Evolutionary conservation across 2,329 filamentous ascomycete species (phyloP).

Genomic region (Colletotrichum filicis): DNA sequence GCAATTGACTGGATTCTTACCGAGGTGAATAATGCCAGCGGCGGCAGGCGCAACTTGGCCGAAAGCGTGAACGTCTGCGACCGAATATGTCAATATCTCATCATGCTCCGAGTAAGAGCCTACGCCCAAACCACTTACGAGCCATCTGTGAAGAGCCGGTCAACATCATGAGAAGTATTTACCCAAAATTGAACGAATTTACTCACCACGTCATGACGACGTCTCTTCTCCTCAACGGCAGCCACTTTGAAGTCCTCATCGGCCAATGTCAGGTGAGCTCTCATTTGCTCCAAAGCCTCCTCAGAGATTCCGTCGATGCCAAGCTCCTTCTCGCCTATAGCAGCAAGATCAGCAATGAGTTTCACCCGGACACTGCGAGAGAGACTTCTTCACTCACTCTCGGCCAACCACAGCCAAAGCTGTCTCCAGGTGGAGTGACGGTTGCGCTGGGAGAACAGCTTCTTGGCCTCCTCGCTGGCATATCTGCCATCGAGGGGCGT

Average conservation of each 20-base stretch:
- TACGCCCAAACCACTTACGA: conserved; percentile 37
- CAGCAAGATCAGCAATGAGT: not conserved
- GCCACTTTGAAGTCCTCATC: conserved; percentile 83
- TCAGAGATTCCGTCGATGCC: conserved; percentile 77
- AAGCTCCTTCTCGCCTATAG: conserved; percentile 74
- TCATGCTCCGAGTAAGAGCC: not conserved
- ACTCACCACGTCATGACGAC: conserved; percentile 61
- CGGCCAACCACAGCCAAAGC: conserved; percentile 87
- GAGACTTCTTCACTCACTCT: conserved; percentile 53
- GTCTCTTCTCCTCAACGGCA: conserved; percentile 78
- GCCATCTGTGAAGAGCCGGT: conserved; percentile 59
- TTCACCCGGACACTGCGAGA: not conserved
- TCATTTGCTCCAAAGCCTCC: conserved; percentile 82
- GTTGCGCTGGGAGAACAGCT: conserved; percentile 81
- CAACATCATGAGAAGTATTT: conserved; percentile 40
- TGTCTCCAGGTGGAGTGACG: conserved; percentile 84
- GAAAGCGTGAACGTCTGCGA: conserved; percentile 72
- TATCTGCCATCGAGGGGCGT: conserved; percentile 77
- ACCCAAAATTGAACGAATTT: not conserved
- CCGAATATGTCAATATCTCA: not conserved
- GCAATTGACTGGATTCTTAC: not conserved
- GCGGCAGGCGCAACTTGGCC: conserved; percentile 79
- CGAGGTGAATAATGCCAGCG: conserved; percentile 83
- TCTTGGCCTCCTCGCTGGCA: conserved; percentile 79
- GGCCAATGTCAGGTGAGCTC: conserved; percentile 76